Conservation (phyloP, 305 asterid genomes). For the Plantago lanceolata region DNA sequence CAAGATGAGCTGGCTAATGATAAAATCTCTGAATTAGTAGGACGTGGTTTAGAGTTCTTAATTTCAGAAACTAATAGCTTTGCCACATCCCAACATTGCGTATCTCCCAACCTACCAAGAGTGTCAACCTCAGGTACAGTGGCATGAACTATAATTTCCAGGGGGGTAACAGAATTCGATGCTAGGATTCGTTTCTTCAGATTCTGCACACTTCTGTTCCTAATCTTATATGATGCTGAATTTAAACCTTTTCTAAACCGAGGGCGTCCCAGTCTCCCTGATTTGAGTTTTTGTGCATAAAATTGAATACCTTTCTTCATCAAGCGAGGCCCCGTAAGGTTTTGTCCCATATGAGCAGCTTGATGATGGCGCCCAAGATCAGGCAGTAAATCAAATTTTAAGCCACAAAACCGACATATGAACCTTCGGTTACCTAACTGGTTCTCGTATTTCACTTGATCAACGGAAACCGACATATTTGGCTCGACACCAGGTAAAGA, state of each 20-base stretch:
- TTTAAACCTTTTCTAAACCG: constrained; percentile 64
- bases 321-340: constrained; percentile 51
- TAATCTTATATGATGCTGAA: constrained; percentile 68
- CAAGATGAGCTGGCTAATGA: constrained; percentile 71
- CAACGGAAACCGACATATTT: constrained; percentile 31
- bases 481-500: constrained; percentile 34
- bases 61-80: constrained; percentile 67
- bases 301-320: constrained; percentile 76
- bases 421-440: constrained; percentile 56
- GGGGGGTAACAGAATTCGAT: constrained; percentile 39
- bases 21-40: constrained; percentile 70
- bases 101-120: constrained; percentile 71
- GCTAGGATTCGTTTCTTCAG: constrained; percentile 65
- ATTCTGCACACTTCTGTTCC: constrained; percentile 66
- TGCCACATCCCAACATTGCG: constrained; percentile 85
- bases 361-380: constrained; percentile 99
- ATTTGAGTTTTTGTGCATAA: constrained; percentile 74
- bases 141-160: constrained; percentile 41
- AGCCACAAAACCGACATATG: constrained; percentile 88
- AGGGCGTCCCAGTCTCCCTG: constrained; percentile 78
- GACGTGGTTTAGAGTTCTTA: constrained; percentile 67
- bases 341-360: constrained; percentile 92
- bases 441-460: constrained; percentile 38
- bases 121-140: constrained; percentile 44
- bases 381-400: constrained; percentile 92